Evolutionary conservation across 371 early-diverging fungal species (phyloP).

Genomic region (Mortierella sp.): DNA sequence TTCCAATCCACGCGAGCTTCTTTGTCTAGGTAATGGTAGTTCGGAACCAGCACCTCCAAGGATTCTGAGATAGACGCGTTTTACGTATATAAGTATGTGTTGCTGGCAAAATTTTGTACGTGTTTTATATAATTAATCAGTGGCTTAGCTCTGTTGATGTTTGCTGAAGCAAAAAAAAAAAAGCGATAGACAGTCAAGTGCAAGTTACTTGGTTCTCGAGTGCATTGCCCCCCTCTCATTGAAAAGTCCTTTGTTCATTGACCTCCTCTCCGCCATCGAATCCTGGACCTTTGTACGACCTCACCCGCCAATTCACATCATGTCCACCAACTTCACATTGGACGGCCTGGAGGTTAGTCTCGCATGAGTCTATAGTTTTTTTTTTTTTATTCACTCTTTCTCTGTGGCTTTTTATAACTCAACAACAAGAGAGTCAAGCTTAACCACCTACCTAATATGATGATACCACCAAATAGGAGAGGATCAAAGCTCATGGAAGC

Average conservation of each 20-base stretch:
- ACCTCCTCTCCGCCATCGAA: slow-evolving; percentile 8
- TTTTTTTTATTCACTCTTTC: background rate
- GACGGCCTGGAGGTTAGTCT: slow-evolving; percentile 52
- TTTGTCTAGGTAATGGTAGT: too few relatives aligned
- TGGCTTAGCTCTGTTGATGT: slow-evolving; percentile 22
- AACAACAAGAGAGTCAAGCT: background rate
- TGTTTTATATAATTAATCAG: background rate
- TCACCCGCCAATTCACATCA: slow-evolving; percentile 21
- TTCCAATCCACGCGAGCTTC: too few relatives aligned
- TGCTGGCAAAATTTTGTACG: background rate
- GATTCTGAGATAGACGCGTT: too few relatives aligned
- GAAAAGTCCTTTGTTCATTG: slow-evolving; percentile 8
- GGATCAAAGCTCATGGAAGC: slow-evolving; percentile 67
- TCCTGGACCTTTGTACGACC: slow-evolving; percentile 17
- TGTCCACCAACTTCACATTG: slow-evolving; percentile 46
- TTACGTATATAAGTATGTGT: background rate
- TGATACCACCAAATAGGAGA: slow-evolving; percentile 59
- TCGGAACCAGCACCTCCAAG: too few relatives aligned
- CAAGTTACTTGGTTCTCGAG: background rate
- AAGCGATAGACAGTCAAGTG: slow-evolving; percentile 6
- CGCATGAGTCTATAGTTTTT: background rate
- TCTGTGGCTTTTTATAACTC: background rate
- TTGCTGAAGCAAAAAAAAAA: slow-evolving; percentile 18
- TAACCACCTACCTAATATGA: background rate
- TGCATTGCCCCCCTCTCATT: background rate